Base-by-base conservation (phyloP, 2,329 filamentous ascomycete genomes). In the Talaromyces sp. region DNA sequence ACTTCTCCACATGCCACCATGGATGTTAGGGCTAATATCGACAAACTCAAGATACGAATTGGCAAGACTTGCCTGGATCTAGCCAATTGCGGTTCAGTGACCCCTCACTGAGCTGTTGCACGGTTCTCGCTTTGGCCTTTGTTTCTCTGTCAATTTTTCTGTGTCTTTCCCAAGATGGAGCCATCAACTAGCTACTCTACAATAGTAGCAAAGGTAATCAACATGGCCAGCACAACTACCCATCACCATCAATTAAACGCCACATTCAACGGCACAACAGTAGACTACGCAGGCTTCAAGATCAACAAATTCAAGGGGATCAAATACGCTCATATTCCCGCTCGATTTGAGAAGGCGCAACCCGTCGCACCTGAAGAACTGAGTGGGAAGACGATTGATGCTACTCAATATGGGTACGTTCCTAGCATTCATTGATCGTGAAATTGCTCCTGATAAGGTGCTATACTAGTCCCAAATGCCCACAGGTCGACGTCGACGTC, bases 401-500 rank as follows among this genome's bases (percentile, higher is more conserved):
- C 79, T 67, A 70, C 76, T 63, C 67, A 66, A 68, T 75, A 73
- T 31, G 74, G 74, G 74, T 76, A 69, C 7, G 47, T 61, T 10
- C 3, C 9, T 35, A 31, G 37, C 41, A 41, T 31, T 0, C 39
- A 31, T 52, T 54, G 13, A 17, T 25, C 3, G 1, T 25, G 19
- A 25, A 9, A 13, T 11, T 5, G 43, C n/a, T 47, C 6, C 19
- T 45, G 1, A 45, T 19, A 43, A 41, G 22, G 9, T 27, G 3
- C 6, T 22, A 9, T 37, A 1, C 63, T 47, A 81, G 79, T 3
- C 79, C 80, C 1, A 74, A 74, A 64, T 82, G 80, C 45, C 81
- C 81, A 3, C 80, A 82, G 57, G 71, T 72, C 1, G 65, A 73
- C 17, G 66, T 81, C 1, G 81, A 82, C 35, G 73, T 81, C 0